Evolutionary conservation across 192 early-diverging fungal genomes (phyloP).

Genomic region (Lobulomyces angularis): DNA sequence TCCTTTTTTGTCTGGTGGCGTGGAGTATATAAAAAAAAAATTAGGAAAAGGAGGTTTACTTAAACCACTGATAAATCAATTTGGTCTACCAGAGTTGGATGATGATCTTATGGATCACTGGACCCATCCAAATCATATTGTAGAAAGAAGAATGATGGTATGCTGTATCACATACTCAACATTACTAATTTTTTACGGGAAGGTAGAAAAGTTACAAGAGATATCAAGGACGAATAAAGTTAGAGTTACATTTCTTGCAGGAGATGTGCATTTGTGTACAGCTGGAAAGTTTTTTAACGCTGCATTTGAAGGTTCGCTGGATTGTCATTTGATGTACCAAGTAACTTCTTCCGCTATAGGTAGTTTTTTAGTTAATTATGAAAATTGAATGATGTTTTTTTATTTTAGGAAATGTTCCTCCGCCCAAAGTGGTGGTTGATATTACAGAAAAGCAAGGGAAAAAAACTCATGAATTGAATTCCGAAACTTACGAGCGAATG

Average conservation of each 20-base stretch:
- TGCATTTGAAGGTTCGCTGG: too few species aligned
- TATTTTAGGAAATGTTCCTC: too few species aligned
- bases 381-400: too few species aligned
- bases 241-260: conserved; percentile 68
- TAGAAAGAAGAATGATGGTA: not conserved
- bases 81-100: conserved; percentile 72
- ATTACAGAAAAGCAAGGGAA: too few species aligned
- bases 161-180: not conserved
- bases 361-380: too few species aligned
- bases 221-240: conserved; percentile 43
- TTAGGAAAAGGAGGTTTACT: conserved; percentile 14
- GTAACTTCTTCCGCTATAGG: too few species aligned
- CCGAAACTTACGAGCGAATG: too few species aligned
- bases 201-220: conserved; percentile 53
- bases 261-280: conserved; percentile 63
- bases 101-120: conserved; percentile 73
- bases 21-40: conserved; percentile 6
- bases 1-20: too few species aligned
- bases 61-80: conserved; percentile 33
- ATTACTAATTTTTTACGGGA: conserved; percentile 11
- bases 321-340: too few species aligned
- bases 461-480: too few species aligned
- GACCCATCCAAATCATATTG: conserved; percentile 29
- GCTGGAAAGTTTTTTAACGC: too few species aligned
- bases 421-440: too few species aligned